Base-by-base conservation (phyloP, 129 eudicot species). In the Cynara cardunculus region DNA sequence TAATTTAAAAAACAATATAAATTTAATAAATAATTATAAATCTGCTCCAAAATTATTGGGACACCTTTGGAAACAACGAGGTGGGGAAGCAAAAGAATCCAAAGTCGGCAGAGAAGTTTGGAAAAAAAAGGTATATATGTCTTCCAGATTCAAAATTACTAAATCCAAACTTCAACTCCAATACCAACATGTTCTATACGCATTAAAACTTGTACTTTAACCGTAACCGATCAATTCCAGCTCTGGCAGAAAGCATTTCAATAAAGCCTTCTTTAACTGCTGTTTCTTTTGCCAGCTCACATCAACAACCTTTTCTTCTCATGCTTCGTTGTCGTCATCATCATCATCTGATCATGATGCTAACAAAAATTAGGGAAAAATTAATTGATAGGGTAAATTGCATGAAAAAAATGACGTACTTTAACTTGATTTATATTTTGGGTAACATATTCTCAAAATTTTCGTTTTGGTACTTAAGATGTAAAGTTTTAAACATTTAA, bases 231-330 rank as follows among this genome's bases (percentile, higher is more conserved):
- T 65, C 44, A 30, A n/a, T 81, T 74, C 46, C 16, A 66, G 32
- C 32, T 25, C 25, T 81, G 82, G 46, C 68, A 61, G 19, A 19
- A 61, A 65, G 34, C 14, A 62, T 19, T 61, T 7, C 74, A 81
- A 59, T 19, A 32, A 81, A 81, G 44, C 61, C 25, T 64, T 35
- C 56, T 18, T 62, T 78, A 70, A 79, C 83, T 24, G 69, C 24
- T 32, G 59, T 79, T 71, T 72, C 84, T 72, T 56, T 72, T 82
- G 76, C 79, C 79, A 81, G 79, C 84, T 81, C 79, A 19, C n/a
- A 32, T 14, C 27, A 46, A 34, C 74, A 28, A 80, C 78, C 71
- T 73, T 65, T 62, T 80, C 79, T 39, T 19, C 69, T 21, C 26
- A 56, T 56, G 22, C 75, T 67, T 78, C 18, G 75, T 49, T 69